Evolutionary conservation across 148 eudicot species (phyloP), one percentile per base, ranked within the genome.

Genomic region (Spergularia marina): DNA sequence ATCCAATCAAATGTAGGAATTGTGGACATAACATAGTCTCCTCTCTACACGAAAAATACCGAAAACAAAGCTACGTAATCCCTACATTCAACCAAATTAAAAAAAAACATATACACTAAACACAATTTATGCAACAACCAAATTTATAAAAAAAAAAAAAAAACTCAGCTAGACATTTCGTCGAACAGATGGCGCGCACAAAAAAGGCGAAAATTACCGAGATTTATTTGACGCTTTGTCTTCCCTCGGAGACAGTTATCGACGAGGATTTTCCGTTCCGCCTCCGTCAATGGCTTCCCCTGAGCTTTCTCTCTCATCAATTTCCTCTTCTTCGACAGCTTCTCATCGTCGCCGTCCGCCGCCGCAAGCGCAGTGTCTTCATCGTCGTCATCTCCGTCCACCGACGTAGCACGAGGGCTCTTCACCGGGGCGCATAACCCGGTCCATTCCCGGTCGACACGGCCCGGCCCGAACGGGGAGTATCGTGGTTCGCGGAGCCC

Each of bases 401-500:
- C 88, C 0, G 81, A 82, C 79, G 65, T 84, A 61, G 83, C 91
- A 62, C 69, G 84, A 40, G 83, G 85, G 64, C 83, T 86, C 76
- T 78, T 85, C 6, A 77, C 96, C 72, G 96, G 93, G 4, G 98
- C 98, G 52, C 96, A 91, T 11, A 91, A 84, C 71, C 98, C 98
- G 0, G 97, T 94, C 97, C 98, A 91, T 1, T 53, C 87, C 70
- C 98, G 84, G 21, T 85, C 77, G 17, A 91, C 25, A 2, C 88
- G 82, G 12, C 85, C 96, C 69, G 97, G 97, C 1, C 98, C 98
- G 44, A 94, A 94, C 0, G 98, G 98, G 10, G 97, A 91, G 87
- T 94, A 91, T 63, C 87, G 91, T 13, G 98, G 98, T 82, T 83
- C 97, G 11, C 96, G 84, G 30, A 94, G 90, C 72, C 97, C 98